Conservation (phyloP, 768 basidiomycete species). For the Pleurotus eryngii region DNA sequence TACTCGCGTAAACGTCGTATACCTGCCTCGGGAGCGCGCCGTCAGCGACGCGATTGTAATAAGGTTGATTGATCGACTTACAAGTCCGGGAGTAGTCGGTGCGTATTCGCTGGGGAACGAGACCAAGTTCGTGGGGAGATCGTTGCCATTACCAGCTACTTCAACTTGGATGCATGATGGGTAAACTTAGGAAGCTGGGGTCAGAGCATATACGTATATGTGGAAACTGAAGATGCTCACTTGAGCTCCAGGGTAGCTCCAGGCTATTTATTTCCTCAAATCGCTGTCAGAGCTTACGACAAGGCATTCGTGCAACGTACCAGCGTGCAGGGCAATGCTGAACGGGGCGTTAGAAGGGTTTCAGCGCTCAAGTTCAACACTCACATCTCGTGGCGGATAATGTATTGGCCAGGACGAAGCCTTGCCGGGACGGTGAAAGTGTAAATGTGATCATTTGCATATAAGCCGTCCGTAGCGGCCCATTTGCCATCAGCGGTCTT, state of each 20-base stretch:
- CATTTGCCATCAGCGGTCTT: constrained; percentile 40
- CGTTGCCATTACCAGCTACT: constrained; percentile 43
- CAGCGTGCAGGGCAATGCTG: constrained; percentile 36
- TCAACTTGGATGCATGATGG: constrained; percentile 46
- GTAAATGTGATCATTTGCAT: constrained; percentile 35
- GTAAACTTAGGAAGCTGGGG: constrained; percentile 26
- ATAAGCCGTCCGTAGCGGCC: constrained; percentile 39
- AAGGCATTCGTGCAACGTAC: constrained; percentile 12
- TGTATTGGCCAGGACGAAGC: constrained; percentile 44
- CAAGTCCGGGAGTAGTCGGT: background rate
- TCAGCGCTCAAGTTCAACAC: constrained; percentile 6
- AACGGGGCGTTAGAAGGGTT: background rate
- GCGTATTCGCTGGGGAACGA: constrained; percentile 47
- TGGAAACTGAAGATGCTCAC: background rate
- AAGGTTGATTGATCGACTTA: background rate
- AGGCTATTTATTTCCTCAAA: constrained; percentile 20
- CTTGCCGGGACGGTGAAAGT: constrained; percentile 44
- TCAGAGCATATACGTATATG: background rate
- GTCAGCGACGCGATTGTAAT: too few species aligned
- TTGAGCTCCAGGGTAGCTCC: constrained; percentile 36
- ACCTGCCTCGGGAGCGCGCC: background rate
- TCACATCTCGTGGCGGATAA: constrained; percentile 46
- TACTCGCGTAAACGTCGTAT: constrained; percentile 5
- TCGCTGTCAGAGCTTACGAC: background rate
- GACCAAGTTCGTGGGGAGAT: constrained; percentile 40